Conservation (phyloP, 192 early-diverging fungal genomes). For the Paraglomus brasilianum region DNA sequence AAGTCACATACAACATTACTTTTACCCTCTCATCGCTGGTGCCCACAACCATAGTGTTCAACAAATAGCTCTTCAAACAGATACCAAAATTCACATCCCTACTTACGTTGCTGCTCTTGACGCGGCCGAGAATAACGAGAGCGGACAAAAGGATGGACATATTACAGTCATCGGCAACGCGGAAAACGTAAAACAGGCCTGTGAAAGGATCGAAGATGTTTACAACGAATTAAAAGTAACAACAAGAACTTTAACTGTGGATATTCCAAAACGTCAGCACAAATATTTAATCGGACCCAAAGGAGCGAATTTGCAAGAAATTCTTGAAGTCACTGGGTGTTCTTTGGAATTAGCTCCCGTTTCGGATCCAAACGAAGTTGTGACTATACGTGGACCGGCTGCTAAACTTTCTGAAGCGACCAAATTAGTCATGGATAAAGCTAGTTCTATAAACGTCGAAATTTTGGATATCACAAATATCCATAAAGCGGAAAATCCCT, state of each 20-base stretch:
- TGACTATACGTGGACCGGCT: constrained; percentile 81
- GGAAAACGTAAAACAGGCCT: constrained; percentile 66
- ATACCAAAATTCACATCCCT: constrained; percentile 79
- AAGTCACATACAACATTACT: constrained; percentile 64
- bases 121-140: constrained; percentile 36
- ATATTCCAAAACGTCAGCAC: constrained; percentile 90
- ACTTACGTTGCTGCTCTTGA: constrained; percentile 48
- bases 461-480: constrained; percentile 63
- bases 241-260: constrained; percentile 64
- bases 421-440: constrained; percentile 77
- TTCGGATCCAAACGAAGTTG: constrained; percentile 66
- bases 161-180: constrained; percentile 82
- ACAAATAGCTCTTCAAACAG: constrained; percentile 58
- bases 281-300: constrained; percentile 84
- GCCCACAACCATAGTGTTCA: constrained; percentile 63
- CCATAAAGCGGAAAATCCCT: constrained; percentile 45
- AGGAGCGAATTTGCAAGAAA: constrained; percentile 76
- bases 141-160: constrained; percentile 36
- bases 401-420: constrained; percentile 68
- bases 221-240: constrained; percentile 57
- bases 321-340: constrained; percentile 86
- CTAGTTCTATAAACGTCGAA: constrained; percentile 72
- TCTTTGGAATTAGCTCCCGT: constrained; percentile 75
- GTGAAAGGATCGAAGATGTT: constrained; percentile 54
- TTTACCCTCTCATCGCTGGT: constrained; percentile 83